Conservation (phyloP, 2,329 filamentous ascomycete species). For the Arthrobotrys megalospora region DNA sequence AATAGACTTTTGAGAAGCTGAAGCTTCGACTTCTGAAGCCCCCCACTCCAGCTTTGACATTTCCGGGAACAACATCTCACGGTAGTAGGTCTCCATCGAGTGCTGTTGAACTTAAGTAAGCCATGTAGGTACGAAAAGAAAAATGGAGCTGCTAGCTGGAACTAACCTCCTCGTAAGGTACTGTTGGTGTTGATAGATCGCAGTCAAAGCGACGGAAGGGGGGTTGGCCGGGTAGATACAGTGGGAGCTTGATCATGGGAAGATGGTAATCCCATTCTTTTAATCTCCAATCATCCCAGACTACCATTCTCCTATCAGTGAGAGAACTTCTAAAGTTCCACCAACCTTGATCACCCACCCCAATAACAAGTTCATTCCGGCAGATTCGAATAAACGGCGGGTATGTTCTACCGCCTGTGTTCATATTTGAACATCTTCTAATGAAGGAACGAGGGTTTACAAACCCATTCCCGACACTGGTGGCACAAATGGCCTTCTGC, state of each 20-base stretch:
- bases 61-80: background rate
- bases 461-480: background rate
- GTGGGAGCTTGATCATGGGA: conserved; percentile 18
- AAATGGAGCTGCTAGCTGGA: background rate
- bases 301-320: background rate
- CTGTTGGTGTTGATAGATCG: conserved; percentile 2
- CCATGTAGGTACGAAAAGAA: background rate
- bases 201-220: conserved; percentile 13
- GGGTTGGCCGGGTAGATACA: background rate
- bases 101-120: background rate
- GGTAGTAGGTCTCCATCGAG: background rate
- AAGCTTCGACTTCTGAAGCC: no score
- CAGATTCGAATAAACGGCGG: background rate
- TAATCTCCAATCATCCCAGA: conserved; percentile 28
- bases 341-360: background rate
- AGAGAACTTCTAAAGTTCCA: background rate
- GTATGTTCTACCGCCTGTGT: background rate
- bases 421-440: no score
- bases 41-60: background rate
- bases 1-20: background rate
- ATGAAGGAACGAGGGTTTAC: background rate
- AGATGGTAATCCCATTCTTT: conserved; percentile 10
- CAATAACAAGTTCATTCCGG: background rate
- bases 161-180: conserved; percentile 9
- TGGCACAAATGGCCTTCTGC: background rate